A percentile compares a stretch with the other conserved stretches of the same genome.
Evolutionary conservation across 176 grass and related monocot species (phyloP).

Genomic region (Alopecurus myosuroides): DNA sequence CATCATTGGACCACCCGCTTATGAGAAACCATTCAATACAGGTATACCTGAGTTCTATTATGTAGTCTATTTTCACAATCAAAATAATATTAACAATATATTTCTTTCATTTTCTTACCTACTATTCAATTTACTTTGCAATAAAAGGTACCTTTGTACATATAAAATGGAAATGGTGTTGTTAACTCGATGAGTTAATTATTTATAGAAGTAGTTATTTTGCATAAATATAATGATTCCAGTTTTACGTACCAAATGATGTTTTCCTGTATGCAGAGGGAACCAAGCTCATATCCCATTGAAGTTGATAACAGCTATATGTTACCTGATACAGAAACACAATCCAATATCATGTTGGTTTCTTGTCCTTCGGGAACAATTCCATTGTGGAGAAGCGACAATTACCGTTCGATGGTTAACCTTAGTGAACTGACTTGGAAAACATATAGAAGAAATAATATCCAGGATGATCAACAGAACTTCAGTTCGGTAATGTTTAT

Average conservation of each 20-base stretch:
- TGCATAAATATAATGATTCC: not conserved
- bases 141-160: too few relatives aligned
- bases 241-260: not conserved
- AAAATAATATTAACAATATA: not conserved
- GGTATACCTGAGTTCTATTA: not conserved
- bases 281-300: not conserved
- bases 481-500: not conserved
- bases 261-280: not conserved
- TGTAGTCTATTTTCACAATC: not conserved
- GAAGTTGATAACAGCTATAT: not conserved
- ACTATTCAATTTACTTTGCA: not conserved
- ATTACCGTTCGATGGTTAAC: not conserved
- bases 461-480: not conserved
- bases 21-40: not conserved
- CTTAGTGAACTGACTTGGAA: not conserved
- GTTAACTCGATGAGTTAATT: not conserved
- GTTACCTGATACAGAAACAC: not conserved
- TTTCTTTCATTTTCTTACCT: not conserved
- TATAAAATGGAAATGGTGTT: not conserved
- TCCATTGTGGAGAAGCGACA: conserved; percentile 3
- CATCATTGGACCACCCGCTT: not conserved
- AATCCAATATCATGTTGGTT: not conserved
- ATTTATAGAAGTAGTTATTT: not conserved
- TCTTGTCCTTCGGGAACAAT: conserved; percentile 1
- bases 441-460: not conserved